These are phyloP conservation scores for Ogataea nakhonphanomensis DNA, from an alignment of 805 yeast species.

Conservation along the genomic window DNA sequence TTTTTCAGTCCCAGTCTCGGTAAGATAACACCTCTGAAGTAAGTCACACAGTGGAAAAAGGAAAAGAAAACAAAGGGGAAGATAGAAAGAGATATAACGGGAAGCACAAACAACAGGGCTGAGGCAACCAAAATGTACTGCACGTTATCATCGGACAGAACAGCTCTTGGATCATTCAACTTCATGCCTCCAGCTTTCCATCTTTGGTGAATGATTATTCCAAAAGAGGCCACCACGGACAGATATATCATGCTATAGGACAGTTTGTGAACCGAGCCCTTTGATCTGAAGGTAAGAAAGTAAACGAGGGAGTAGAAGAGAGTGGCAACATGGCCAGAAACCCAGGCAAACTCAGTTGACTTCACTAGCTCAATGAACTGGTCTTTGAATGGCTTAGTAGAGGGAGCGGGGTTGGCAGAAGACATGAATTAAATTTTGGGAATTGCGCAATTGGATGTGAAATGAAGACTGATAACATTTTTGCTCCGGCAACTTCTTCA, in stretches of 20 bases:
- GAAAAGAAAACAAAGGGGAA: constrained; percentile 77
- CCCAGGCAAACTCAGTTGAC: constrained; percentile 76
- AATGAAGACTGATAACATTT: constrained; percentile 8
- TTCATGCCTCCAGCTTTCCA: constrained; percentile 34
- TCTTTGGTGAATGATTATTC: constrained; percentile 68
- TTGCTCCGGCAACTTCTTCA: not conserved
- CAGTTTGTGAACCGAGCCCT: constrained; percentile 33
- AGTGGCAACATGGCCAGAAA: constrained; percentile 53
- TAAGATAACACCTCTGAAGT: constrained; percentile 58
- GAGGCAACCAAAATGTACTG: constrained; percentile 64
- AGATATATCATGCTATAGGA: constrained; percentile 60
- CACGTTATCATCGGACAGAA: constrained; percentile 41
- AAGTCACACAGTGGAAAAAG: constrained; percentile 75
- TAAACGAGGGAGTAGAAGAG: constrained; percentile 40
- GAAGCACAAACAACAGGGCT: constrained; percentile 54
- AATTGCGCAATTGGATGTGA: constrained; percentile 1
- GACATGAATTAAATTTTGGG: constrained; percentile 3
- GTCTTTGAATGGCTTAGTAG: constrained; percentile 9
- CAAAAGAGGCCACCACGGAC: constrained; percentile 70
- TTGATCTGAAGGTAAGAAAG: constrained; percentile 33
- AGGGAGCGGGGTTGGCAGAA: constrained; percentile 7
- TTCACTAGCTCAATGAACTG: constrained; percentile 23
- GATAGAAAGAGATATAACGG: constrained; percentile 57
- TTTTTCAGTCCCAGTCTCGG: constrained; percentile 49
- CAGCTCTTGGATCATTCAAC: constrained; percentile 18